Evolutionary conservation across 306 rosid genomes (phyloP), one percentile per base, ranked within the genome.

Genomic region (Lupinus albus): DNA sequence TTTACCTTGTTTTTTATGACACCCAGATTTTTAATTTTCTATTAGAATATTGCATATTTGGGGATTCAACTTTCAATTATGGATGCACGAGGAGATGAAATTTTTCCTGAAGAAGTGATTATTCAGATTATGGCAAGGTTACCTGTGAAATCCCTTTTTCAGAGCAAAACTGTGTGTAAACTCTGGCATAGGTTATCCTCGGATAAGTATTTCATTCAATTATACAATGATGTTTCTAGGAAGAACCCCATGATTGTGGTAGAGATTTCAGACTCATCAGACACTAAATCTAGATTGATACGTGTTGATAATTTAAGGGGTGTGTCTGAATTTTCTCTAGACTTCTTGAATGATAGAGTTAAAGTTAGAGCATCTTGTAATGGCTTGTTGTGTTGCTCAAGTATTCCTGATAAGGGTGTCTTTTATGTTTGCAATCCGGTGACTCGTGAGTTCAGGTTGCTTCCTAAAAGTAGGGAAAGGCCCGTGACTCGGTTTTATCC

Each of bases 321-420:
- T 9, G 92, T 83, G 8, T 86, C 88, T 36, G 91, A 88, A 54
- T 72, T 91, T 69, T 81, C 86, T 0, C 77, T 88, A n/a, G 77
- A 67, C 10, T 91, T 91, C 70, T 74, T 91, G 68, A 91, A 81
- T 72, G 92, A 86, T 61, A 83, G 95, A 47, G 92, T 91, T 20
- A 88, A 79, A 84, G 80, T 91, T 46, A 73, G 91, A 75, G 95
- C 92, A 52, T 92, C 96, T 10, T 89, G 85, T 80, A 86, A 86
- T 83, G 97, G 97, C 46, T 70, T 91, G 85, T 35, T 91, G 66
- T 83, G 97, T 70, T 88, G 97, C 83, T 88, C 95, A 50, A 88
- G 97, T 68, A 81, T 91, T 49, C 95, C 92, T 67, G 86, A 91
- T 53, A 88, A 79, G 81, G 97, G 87, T 70, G 92, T 91, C 3